Conservation (phyloP, 352 stramenopile genomes). For the Globisporangium yorkense region DNA sequence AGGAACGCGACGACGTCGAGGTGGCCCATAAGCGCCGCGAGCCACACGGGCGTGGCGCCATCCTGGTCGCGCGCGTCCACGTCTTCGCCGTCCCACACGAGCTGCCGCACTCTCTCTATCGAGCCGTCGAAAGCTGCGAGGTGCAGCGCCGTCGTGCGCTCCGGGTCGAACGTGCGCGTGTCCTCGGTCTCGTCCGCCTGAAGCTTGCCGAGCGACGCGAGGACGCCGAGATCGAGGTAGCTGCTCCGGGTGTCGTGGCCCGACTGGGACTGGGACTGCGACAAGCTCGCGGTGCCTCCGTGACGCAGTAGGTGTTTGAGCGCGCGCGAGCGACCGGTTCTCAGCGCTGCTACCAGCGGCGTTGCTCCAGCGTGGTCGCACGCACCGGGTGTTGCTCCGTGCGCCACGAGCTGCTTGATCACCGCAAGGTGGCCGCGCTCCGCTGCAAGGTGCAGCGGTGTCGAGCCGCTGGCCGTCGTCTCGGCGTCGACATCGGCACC, state of each 20-base stretch:
- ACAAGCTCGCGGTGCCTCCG: constrained; percentile 1
- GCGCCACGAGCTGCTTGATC: constrained; percentile 20
- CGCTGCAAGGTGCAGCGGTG: constrained; percentile 23
- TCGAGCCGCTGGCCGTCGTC: constrained; percentile 3
- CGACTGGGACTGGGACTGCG: not conserved
- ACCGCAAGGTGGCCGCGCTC: constrained; percentile 19
- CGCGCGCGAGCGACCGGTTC: constrained; percentile 20
- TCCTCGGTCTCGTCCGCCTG: not conserved
- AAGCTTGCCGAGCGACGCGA: not conserved
- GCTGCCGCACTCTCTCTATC: constrained; percentile 17
- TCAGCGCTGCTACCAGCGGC: constrained; percentile 23
- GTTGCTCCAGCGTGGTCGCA: constrained; percentile 16
- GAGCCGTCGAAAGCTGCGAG: constrained; percentile 29
- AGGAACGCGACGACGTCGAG: constrained; percentile 29
- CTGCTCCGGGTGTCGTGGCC: not conserved
- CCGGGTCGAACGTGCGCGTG: constrained; percentile 15
- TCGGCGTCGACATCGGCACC: constrained; percentile 20
- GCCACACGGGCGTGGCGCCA: constrained; percentile 27
- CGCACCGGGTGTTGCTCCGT: constrained; percentile 19
- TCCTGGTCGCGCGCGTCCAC: constrained; percentile 26
- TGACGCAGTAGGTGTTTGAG: constrained; percentile 22
- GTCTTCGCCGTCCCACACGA: constrained; percentile 15
- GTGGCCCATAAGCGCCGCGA: constrained; percentile 30
- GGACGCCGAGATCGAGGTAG: not conserved
- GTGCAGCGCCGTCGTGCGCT: constrained; percentile 29